Evolutionary conservation across 129 eudicot species (phyloP).

Genomic region (Erigeron canadensis): DNA sequence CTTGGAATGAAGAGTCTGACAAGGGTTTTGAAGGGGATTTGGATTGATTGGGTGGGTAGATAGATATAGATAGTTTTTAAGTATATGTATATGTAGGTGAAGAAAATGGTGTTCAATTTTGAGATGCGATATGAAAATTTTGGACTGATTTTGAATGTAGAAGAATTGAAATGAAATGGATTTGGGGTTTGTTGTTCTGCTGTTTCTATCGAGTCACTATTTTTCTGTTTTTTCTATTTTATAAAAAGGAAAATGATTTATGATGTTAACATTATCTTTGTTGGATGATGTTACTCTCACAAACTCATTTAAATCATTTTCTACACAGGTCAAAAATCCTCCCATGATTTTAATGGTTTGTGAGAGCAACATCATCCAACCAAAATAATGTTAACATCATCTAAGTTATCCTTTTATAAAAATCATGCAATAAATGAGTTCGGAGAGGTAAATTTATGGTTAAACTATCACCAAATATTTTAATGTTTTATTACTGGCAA

Average conservation of each 20-base stretch:
- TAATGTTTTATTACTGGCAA: too few species aligned
- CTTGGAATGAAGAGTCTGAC: slow-evolving; percentile 10
- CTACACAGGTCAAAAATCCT: too few species aligned
- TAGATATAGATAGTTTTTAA: neutral
- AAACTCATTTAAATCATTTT: too few species aligned
- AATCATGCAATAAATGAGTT: too few species aligned
- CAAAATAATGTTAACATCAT: too few species aligned
- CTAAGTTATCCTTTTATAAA: too few species aligned
- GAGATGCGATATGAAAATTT: slow-evolving; percentile 22
- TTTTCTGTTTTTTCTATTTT: neutral
- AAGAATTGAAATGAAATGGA: slow-evolving; percentile 13
- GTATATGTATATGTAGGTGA: too few species aligned
- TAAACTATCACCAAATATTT: too few species aligned
- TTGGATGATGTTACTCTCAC: too few species aligned
- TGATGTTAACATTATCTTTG: neutral
- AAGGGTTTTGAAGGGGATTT: slow-evolving; percentile 25
- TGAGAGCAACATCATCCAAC: too few species aligned
- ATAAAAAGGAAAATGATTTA: neutral
- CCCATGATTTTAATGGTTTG: too few species aligned
- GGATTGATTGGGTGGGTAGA: slow-evolving; percentile 9
- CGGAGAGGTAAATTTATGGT: too few species aligned
- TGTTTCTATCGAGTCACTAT: slow-evolving; percentile 12
- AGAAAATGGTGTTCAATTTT: neutral
- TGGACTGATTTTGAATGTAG: slow-evolving; percentile 37
- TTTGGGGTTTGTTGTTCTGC: slow-evolving; percentile 23